Conservation (phyloP, 257 asterid species). For the Penstemon eatonii region DNA sequence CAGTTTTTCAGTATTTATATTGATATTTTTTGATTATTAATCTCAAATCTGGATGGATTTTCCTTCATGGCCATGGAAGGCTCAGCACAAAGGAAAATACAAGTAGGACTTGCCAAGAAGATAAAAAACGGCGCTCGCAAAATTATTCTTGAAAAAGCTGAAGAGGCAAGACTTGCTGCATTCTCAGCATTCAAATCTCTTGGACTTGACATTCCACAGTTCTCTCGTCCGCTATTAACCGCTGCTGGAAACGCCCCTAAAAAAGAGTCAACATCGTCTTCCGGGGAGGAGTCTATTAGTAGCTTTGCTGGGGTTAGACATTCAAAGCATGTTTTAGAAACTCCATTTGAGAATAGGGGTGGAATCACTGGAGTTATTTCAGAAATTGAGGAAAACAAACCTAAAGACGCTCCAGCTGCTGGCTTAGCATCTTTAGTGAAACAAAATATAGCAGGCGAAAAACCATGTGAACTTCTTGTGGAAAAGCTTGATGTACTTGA, state of each 20-base stretch:
- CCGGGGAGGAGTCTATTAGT: constrained; percentile 73
- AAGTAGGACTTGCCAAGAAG: constrained; percentile 86
- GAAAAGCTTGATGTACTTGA: constrained; percentile 37
- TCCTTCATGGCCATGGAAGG: constrained; percentile 41
- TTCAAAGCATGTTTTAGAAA: constrained; percentile 32
- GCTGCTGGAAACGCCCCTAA: constrained; percentile 42
- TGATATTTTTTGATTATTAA: neutral
- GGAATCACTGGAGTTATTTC: constrained; percentile 27
- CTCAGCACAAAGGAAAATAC: constrained; percentile 65
- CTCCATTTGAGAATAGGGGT: constrained; percentile 34
- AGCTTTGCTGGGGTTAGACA: constrained; percentile 45
- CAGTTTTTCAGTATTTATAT: constrained; percentile 1
- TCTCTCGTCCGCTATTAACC: constrained; percentile 56
- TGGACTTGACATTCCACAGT: constrained; percentile 70
- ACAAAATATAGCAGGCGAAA: constrained; percentile 31
- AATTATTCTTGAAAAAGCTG: constrained; percentile 95
- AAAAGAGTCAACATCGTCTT: constrained; percentile 51
- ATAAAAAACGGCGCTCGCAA: constrained; percentile 92
- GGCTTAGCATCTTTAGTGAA: constrained; percentile 30
- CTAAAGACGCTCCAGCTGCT: constrained; percentile 33
- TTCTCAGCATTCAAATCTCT: constrained; percentile 90
- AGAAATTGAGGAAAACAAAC: constrained; percentile 39
- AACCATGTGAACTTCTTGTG: constrained; percentile 27
- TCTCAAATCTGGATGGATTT: constrained; percentile 26
- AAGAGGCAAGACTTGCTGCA: constrained; percentile 95